A percentile compares a stretch with the other conserved stretches of the same genome.
phyloP scores from a whole-genome alignment of 2,329 filamentous ascomycete genomes.

The Peltaster fructicola region DNA sequence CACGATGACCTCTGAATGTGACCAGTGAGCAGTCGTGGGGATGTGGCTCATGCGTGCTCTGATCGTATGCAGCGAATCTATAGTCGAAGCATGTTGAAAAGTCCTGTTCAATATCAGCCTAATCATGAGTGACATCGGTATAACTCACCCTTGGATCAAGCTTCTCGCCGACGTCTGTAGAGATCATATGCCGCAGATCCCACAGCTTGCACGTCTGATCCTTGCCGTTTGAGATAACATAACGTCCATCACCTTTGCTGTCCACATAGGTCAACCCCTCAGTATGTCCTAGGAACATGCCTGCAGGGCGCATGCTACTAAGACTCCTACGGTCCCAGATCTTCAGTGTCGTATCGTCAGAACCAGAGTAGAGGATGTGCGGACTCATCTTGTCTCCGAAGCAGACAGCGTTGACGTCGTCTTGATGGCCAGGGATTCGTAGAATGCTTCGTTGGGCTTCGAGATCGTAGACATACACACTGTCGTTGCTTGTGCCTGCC shows the following conservation, averaged over 20 bases:
- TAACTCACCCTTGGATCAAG: conserved; percentile 29
- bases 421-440: conserved; percentile 56
- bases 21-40: conserved; percentile 80
- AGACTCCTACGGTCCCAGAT: conserved; percentile 80
- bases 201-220: conserved; percentile 96
- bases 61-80: conserved; percentile 48
- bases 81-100: conserved; percentile 57
- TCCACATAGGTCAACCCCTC: conserved; percentile 50
- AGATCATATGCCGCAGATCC: conserved; percentile 83
- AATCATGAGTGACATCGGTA: conserved; percentile 1
- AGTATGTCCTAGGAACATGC: conserved; percentile 47
- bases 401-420: conserved; percentile 93
- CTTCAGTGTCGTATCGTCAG: conserved; percentile 83
- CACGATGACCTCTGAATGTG: conserved; percentile 78
- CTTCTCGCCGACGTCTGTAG: conserved; percentile 43
- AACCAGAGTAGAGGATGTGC: conserved; percentile 89
- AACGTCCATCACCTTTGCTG: conserved; percentile 75
- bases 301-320: conserved; percentile 43
- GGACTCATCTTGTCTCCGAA: conserved; percentile 79
- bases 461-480: conserved; percentile 82
- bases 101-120: conserved; percentile 19
- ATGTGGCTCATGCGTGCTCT: conserved; percentile 51
- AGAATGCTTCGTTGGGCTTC: conserved; percentile 62
- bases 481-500: conserved; percentile 63
- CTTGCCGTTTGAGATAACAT: conserved; percentile 85